A percentile compares a stretch with the other conserved stretches of the same genome.
Evolutionary conservation across 805 yeast species (phyloP).

Genomic region (Limtongia smithiae): DNA sequence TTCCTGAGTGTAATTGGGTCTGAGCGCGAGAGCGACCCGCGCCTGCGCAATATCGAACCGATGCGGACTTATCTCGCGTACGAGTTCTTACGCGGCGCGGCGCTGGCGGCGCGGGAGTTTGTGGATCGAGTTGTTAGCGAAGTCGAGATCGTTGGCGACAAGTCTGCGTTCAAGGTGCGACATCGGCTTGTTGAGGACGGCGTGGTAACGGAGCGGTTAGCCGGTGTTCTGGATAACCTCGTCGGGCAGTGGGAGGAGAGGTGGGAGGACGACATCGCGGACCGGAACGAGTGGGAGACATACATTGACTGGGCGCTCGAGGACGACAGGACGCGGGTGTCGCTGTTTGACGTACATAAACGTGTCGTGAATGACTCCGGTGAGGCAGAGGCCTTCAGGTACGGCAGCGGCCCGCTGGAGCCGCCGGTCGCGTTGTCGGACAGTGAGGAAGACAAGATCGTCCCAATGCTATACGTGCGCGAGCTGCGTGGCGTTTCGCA

Average conservation of each 20-base stretch:
- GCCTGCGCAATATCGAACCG: conserved; percentile 3
- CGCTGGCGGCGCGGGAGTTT: conserved; percentile 10
- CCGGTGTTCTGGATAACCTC: conserved; percentile 3
- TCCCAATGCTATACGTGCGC: too few relatives aligned
- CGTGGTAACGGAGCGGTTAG: conserved; percentile 10
- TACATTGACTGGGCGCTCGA: conserved; percentile 12
- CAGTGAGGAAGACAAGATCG: too few relatives aligned
- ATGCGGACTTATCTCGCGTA: conserved; percentile 12
- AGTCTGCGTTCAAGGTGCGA: conserved; percentile 4
- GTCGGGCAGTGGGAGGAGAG: neutral
- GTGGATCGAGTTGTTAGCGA: neutral
- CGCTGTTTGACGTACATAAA: conserved; percentile 8
- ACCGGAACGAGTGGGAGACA: conserved; percentile 4
- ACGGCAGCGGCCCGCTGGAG: conserved; percentile 2
- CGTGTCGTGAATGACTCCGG: conserved; percentile 3
- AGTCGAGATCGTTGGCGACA: neutral
- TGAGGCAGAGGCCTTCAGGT: neutral
- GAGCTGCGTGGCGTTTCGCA: conserved; percentile 4
- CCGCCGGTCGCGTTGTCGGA: neutral
- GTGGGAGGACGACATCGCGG: neutral
- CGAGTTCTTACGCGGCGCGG: conserved; percentile 17
- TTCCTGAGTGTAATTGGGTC: conserved; percentile 1
- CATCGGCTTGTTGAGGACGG: conserved; percentile 8
- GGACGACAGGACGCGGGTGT: conserved; percentile 1
- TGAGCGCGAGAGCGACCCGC: neutral